Evolutionary conservation across 1,139 yeast species (phyloP).

Genomic region (Pichia sp.): DNA sequence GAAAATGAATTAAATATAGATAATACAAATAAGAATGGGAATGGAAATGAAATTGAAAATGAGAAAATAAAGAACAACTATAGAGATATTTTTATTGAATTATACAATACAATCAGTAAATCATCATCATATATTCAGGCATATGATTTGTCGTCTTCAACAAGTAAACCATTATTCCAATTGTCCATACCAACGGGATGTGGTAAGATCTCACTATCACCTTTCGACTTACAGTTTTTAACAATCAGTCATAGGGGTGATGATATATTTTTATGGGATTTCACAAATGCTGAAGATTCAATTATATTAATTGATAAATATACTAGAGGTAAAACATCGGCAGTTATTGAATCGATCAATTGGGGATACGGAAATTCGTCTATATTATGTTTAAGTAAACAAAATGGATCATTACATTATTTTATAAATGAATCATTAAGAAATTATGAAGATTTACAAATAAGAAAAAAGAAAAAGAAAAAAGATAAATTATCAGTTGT

Average conservation of each 20-base stretch:
- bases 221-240: conserved; percentile 54
- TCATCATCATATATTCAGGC: conserved; percentile 28
- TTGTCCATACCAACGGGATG: conserved; percentile 61
- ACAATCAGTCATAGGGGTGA: conserved; percentile 60
- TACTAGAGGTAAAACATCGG: conserved; percentile 58
- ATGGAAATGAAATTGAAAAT: background rate
- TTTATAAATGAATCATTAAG: conserved; percentile 33
- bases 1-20: background rate
- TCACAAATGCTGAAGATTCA: conserved; percentile 45
- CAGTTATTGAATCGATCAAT: conserved; percentile 43
- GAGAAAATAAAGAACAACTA: conserved; percentile 14
- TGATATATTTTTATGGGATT: conserved; percentile 58
- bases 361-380: conserved; percentile 46
- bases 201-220: conserved; percentile 54
- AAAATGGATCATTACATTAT: conserved; percentile 62
- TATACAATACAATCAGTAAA: conserved; percentile 25
- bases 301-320: conserved; percentile 55
- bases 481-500: too few species aligned
- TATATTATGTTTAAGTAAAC: conserved; percentile 49
- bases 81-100: conserved; percentile 22
- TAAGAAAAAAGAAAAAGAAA: conserved; percentile 1
- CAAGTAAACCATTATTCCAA: conserved; percentile 36
- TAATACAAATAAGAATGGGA: background rate
- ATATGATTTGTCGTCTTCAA: conserved; percentile 20
- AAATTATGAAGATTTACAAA: conserved; percentile 10